phyloP scores from a whole-genome alignment of 305 asterid species.

The Solanum hybrid region DNA sequence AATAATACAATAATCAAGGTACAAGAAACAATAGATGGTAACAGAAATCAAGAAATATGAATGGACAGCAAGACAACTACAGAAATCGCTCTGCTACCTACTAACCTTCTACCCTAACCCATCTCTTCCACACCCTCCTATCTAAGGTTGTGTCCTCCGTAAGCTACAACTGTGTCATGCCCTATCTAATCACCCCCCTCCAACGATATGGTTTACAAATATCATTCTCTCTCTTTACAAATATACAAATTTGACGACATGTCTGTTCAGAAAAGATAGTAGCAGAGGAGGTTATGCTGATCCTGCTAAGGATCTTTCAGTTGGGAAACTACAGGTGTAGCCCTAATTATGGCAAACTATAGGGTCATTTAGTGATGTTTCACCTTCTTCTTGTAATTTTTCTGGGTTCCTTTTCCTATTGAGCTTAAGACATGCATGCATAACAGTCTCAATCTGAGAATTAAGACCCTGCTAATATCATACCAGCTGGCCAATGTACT shows the following conservation, averaged over 20 bases:
- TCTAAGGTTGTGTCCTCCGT: background rate
- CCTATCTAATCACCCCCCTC: background rate
- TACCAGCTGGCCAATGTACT: background rate
- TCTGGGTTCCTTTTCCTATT: background rate
- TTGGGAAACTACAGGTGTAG: background rate
- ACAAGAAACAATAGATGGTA: background rate
- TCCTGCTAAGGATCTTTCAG: background rate
- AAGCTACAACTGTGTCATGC: background rate
- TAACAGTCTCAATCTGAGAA: background rate
- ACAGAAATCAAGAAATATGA: background rate
- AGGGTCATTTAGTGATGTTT: background rate
- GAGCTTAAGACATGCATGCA: background rate
- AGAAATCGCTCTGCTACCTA: background rate
- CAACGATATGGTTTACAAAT: background rate
- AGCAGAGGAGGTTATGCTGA: background rate
- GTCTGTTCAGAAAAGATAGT: background rate
- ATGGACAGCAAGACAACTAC: background rate
- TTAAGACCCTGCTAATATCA: background rate
- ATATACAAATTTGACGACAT: background rate
- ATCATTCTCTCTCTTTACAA: background rate
- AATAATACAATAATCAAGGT: background rate
- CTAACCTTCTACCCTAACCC: background rate
- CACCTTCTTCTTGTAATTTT: background rate
- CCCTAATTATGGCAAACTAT: background rate
- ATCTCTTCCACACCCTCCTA: background rate